Evolutionary conservation across 345 rosid species (phyloP).

Genomic region (Eucalyptus microcorys): DNA sequence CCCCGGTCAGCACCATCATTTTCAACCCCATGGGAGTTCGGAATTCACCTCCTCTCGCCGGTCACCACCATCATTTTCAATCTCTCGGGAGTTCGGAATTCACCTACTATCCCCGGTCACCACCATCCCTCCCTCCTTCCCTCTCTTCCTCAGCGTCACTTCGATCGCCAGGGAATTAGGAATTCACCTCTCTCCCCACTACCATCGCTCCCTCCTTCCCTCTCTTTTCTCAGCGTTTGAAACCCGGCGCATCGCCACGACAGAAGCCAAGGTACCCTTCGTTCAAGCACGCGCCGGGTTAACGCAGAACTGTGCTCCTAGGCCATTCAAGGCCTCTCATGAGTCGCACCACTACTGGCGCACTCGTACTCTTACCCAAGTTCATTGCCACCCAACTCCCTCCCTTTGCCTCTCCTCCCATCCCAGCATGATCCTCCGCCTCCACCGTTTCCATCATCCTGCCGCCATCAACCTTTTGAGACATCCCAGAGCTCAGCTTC

Average conservation of each 20-base stretch:
- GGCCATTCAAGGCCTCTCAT: neutral
- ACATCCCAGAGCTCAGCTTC: neutral
- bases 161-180: neutral
- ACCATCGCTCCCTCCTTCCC: too few species aligned
- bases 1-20: too few species aligned
- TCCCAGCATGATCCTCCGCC: neutral
- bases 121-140: neutral
- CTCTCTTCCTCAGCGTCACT: neutral
- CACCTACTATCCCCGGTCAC: neutral
- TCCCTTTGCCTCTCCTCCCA: neutral
- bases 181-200: too few species aligned
- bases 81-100: too few species aligned
- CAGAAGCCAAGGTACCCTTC: neutral
- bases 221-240: too few species aligned
- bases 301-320: neutral
- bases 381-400: neutral
- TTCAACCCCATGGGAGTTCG: neutral
- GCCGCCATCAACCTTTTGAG: neutral
- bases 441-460: neutral
- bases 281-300: neutral
- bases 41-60: too few species aligned
- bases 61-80: neutral
- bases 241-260: neutral
- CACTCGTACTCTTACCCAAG: neutral
- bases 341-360: neutral